Evolutionary conservation across 2,329 filamentous ascomycete species (phyloP).

Genomic region (Colletotrichum sansevieriae): DNA sequence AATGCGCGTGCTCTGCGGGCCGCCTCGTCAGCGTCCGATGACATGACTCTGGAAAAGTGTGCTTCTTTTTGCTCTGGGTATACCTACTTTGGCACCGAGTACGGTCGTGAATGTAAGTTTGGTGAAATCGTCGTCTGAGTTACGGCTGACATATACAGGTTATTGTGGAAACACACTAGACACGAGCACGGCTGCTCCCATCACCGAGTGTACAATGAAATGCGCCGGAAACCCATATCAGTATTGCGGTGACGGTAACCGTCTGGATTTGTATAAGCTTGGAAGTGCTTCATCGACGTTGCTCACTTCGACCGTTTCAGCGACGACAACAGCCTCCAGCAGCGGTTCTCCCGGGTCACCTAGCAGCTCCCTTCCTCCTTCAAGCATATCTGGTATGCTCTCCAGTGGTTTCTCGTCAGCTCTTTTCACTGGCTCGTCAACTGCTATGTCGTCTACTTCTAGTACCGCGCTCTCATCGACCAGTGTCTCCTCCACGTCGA

Average conservation of each 20-base stretch:
- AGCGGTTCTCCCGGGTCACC: background rate
- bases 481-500: background rate
- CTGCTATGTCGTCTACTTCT: conserved; percentile 14
- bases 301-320: conserved; percentile 12
- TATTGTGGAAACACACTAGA: conserved; percentile 56
- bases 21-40: conserved; percentile 49
- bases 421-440: conserved; percentile 34
- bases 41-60: conserved; percentile 56
- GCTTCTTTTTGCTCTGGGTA: conserved; percentile 52
- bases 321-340: conserved; percentile 20
- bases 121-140: background rate
- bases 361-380: background rate
- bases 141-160: conserved; percentile 42
- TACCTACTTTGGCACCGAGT: conserved; percentile 55
- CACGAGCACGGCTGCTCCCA: conserved; percentile 49
- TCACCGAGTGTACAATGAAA: conserved; percentile 54
- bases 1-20: conserved; percentile 53
- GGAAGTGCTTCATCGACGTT: conserved; percentile 32
- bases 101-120: conserved; percentile 53
- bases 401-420: background rate
- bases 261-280: conserved; percentile 54
- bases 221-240: conserved; percentile 53
- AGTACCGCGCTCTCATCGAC: background rate
- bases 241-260: conserved; percentile 55
- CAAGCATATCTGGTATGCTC: conserved; percentile 1